phyloP scores from a whole-genome alignment of 768 basidiomycete genomes.

The Tylopilus subfusipes region DNA sequence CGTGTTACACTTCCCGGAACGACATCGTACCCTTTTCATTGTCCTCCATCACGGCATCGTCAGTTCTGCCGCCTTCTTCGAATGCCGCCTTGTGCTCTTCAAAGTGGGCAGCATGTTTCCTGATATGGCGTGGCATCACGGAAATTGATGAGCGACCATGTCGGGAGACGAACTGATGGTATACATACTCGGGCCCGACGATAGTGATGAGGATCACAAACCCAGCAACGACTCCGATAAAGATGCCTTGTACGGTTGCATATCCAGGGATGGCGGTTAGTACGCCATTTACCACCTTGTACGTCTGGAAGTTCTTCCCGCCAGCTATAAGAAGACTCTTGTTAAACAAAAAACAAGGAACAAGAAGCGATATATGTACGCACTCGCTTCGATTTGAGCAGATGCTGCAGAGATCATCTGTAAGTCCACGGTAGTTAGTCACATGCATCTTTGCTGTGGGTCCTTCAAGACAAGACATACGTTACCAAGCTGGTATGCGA shows the following conservation, averaged over 20 bases:
- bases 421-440: background rate
- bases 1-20: conserved; percentile 5
- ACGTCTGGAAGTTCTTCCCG: conserved; percentile 52
- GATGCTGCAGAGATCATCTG: conserved; percentile 70
- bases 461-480: conserved; percentile 18
- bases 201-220: conserved; percentile 75
- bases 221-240: conserved; percentile 77
- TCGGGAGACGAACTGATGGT: background rate
- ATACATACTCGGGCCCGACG: conserved; percentile 74
- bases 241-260: conserved; percentile 78
- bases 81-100: conserved; percentile 79
- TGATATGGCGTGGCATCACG: conserved; percentile 20
- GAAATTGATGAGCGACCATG: background rate
- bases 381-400: conserved; percentile 76
- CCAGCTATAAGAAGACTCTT: conserved; percentile 43
- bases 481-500: conserved; percentile 83
- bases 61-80: conserved; percentile 64
- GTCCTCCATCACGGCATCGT: conserved; percentile 39
- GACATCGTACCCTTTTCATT: conserved; percentile 10
- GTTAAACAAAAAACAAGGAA: background rate
- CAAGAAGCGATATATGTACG: conserved; percentile 16
- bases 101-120: conserved; percentile 76
- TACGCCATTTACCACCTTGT: conserved; percentile 40
- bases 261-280: conserved; percentile 55
- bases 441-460: too few species aligned